Conservation (phyloP, 129 eudicot genomes). For the Smallanthus sonchifolius region DNA sequence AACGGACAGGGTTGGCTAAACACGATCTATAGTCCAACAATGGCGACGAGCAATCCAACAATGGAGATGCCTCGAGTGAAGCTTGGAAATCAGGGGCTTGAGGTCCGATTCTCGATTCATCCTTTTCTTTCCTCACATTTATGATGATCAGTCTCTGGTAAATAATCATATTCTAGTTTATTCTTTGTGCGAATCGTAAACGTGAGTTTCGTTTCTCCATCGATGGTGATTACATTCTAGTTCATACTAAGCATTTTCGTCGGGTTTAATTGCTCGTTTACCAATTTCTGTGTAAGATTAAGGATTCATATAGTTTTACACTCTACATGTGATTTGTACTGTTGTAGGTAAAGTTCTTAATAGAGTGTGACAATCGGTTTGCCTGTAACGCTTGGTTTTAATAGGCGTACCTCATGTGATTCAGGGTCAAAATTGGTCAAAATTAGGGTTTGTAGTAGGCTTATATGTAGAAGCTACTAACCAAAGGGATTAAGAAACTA, state of each 20-base stretch:
- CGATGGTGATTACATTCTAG: neutral
- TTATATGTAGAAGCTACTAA: too few relatives aligned
- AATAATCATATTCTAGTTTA: neutral
- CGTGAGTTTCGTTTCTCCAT: neutral
- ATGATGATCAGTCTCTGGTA: neutral
- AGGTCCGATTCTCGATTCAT: conserved; percentile 20
- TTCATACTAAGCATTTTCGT: neutral
- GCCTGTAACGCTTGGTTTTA: neutral
- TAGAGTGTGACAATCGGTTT: neutral
- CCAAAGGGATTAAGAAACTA: too few relatives aligned
- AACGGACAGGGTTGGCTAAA: neutral
- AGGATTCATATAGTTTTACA: neutral
- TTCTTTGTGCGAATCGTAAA: neutral
- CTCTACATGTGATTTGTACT: neutral
- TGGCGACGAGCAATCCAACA: conserved; percentile 18
- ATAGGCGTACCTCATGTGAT: too few relatives aligned
- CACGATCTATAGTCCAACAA: conserved; percentile 1
- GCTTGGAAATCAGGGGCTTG: conserved; percentile 33
- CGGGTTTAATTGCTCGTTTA: neutral
- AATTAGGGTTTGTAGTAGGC: too few relatives aligned
- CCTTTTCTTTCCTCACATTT: neutral
- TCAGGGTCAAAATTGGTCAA: too few relatives aligned
- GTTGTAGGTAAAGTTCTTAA: neutral
- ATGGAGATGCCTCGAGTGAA: conserved; percentile 28
- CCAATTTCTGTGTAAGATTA: neutral